A percentile compares a stretch with the other conserved stretches of the same genome.
Conservation (phyloP, 306 rosid species). For the Gillenia trifoliata region DNA sequence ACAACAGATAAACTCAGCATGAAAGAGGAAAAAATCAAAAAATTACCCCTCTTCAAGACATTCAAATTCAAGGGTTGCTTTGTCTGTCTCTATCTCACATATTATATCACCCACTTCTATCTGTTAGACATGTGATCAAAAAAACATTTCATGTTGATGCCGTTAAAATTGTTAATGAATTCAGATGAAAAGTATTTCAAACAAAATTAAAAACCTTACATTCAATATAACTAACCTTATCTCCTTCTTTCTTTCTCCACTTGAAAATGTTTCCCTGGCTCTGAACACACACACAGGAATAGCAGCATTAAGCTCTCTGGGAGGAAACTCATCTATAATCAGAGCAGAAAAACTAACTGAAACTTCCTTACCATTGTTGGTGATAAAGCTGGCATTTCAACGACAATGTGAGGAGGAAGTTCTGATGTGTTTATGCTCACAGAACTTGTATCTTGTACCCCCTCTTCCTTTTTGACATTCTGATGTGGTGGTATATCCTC, state of each 20-base stretch:
- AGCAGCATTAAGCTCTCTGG: slow-evolving; percentile 16
- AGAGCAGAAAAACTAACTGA: slow-evolving; percentile 8
- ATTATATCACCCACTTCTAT: slow-evolving; percentile 92
- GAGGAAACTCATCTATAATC: slow-evolving; percentile 17
- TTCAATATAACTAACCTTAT: slow-evolving; percentile 68
- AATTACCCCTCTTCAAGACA: slow-evolving; percentile 90
- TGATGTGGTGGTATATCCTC: slow-evolving; percentile 36
- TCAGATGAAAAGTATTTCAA: slow-evolving; percentile 1
- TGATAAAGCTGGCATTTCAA: slow-evolving; percentile 94
- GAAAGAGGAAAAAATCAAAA: slow-evolving; percentile 21
- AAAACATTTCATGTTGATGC: neutral
- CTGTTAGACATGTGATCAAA: slow-evolving; percentile 39
- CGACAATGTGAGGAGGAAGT: slow-evolving; percentile 77
- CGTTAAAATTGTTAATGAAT: neutral
- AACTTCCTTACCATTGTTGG: slow-evolving; percentile 82
- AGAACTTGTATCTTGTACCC: slow-evolving; percentile 48
- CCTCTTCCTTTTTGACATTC: slow-evolving; percentile 41
- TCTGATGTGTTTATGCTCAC: slow-evolving; percentile 43
- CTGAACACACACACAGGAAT: slow-evolving; percentile 35
- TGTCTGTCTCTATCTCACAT: slow-evolving; percentile 99
- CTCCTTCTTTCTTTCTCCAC: slow-evolving; percentile 96
- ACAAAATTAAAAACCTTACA: slow-evolving; percentile 7
- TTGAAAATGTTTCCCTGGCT: slow-evolving; percentile 84
- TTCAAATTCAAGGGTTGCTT: slow-evolving; percentile 96
- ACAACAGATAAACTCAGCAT: slow-evolving; percentile 1